phyloP scores from a whole-genome alignment of 495 filamentous ascomycete species.

The Cercophora newfieldiana region DNA sequence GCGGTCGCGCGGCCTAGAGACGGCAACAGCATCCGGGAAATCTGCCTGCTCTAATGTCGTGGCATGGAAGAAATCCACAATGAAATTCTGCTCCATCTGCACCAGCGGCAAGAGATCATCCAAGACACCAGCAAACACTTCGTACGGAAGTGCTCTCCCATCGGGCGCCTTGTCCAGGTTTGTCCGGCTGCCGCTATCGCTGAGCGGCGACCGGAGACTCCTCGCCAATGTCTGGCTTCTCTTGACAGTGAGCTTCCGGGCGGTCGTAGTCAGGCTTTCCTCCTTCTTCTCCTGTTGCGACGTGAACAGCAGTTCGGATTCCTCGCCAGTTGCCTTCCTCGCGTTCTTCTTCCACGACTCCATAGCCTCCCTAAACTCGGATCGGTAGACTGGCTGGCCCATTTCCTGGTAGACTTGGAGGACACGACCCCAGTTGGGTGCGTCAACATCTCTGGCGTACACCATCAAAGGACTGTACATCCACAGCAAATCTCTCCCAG shows the following conservation, averaged over 20 bases:
- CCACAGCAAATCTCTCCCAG: constrained; percentile 64
- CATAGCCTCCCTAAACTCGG: constrained; percentile 77
- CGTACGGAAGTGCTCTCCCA: constrained; percentile 70
- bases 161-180: constrained; percentile 63
- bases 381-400: constrained; percentile 72
- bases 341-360: constrained; percentile 80
- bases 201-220: constrained; percentile 67
- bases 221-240: constrained; percentile 77
- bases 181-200: constrained; percentile 61
- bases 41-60: constrained; percentile 73
- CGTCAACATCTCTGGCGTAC: constrained; percentile 81
- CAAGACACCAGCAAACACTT: constrained; percentile 78
- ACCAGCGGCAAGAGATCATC: constrained; percentile 77
- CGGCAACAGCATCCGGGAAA: constrained; percentile 74
- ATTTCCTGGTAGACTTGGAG: constrained; percentile 77
- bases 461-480: constrained; percentile 80
- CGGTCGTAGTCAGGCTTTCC: constrained; percentile 70
- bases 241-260: constrained; percentile 90
- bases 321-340: constrained; percentile 78
- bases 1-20: constrained; percentile 65
- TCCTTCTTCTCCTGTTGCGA: constrained; percentile 80
- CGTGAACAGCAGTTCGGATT: constrained; percentile 84
- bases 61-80: constrained; percentile 90
- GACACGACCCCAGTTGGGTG: constrained; percentile 74
- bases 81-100: constrained; percentile 90